Base-by-base conservation (phyloP, 2,329 filamentous ascomycete genomes). In the Monosporascus ibericus region DNA sequence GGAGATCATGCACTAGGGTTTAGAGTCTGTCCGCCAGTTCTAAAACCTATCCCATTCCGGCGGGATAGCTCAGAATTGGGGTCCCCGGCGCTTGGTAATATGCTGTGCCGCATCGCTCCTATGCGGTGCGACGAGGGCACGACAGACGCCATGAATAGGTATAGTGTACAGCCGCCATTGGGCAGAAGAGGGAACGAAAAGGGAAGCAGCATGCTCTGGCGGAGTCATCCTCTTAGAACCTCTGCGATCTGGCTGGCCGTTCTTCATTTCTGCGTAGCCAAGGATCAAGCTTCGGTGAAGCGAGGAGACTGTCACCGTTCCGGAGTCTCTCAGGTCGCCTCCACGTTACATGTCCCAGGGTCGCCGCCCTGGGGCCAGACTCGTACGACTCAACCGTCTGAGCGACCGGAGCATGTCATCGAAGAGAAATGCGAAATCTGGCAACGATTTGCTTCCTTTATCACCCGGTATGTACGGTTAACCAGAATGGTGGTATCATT, bases 1-100 rank as follows among this genome's bases (percentile, higher is more conserved):
- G 55, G 58, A 67, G 64, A 66, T 66, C 61, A 67, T 66, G 65
- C 64, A 66, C 59, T 56, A 54, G 55, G 40, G 61, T 30, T 56
- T 62, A 62, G 58, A 50, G 46, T 47, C 52, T 58, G 57, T 57
- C 56, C 60, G 56, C 57, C 53, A 66, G 63, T 66, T 67, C 63
- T 66, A 52, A 61, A 64, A 59, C 62, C 57, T 58, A 58, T 58
- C 59, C 60, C 61, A 58, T 47, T 36, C 52, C 44, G 52, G 54
- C 52, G 55, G 48, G 52, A 46, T 30, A 25, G 53, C 54, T 55
- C 58, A 46, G 42, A 14, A 27, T 46, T 46, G 15, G 42, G 30
- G 55, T 58, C 60, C 62, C 62, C 56, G 55, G 60, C 62, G 59
- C 59, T 59, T 66, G 63, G 63, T 57, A 62, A 58, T 51, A 60